Evolutionary conservation across 2,329 filamentous ascomycete genomes (phyloP).

Genomic region (Fusarium sp.): DNA sequence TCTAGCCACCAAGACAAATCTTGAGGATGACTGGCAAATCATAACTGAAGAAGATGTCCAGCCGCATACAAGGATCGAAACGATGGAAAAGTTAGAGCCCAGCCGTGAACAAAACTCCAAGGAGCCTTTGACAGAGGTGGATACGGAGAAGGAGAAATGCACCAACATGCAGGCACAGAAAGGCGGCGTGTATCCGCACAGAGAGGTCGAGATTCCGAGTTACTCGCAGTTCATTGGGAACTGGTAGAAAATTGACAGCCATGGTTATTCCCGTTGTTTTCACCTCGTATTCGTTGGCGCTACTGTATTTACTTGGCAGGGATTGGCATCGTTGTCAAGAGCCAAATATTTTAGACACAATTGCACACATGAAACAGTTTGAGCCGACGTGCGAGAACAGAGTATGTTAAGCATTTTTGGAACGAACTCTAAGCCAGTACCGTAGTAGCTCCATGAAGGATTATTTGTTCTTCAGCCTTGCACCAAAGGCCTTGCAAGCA

Average conservation of each 20-base stretch:
- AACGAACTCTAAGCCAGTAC: accelerated
- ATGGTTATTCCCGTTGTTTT: no score
- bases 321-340: no score
- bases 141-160: background rate
- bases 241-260: background rate
- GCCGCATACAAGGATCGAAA: no score
- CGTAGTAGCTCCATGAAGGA: no score
- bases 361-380: no score
- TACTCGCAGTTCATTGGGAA: constrained; percentile 10
- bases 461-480: no score
- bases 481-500: no score
- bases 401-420: no score
- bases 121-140: background rate
- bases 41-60: constrained; percentile 3
- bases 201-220: constrained; percentile 6
- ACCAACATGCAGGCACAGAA: background rate
- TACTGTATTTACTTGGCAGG: no score
- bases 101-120: accelerated
- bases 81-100: accelerated
- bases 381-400: no score
- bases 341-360: no score
- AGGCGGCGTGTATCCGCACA: background rate
- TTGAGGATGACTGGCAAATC: constrained; percentile 26
- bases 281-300: no score
- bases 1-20: background rate